These are phyloP conservation scores for Neofusicoccum laricinum DNA, from an alignment of 2,329 filamentous ascomycete genomes.

Conservation along the genomic window DNA sequence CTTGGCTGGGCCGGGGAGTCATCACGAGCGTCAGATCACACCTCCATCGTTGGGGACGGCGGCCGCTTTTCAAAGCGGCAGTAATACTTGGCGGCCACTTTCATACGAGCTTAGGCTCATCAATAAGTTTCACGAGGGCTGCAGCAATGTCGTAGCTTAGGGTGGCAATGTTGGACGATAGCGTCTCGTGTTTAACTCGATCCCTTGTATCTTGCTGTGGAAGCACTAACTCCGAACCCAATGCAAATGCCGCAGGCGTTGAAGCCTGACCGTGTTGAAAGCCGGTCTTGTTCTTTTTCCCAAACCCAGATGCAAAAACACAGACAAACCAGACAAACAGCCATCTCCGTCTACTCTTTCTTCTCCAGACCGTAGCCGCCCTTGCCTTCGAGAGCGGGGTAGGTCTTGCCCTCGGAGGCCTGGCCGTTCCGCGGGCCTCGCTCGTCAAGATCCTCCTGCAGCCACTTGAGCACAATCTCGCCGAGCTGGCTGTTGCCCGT, in stretches of 20 bases:
- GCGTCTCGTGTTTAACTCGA: slow-evolving; percentile 5
- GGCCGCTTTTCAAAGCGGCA: too few relatives aligned
- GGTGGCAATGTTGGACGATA: not conserved
- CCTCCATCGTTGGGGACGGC: too few relatives aligned
- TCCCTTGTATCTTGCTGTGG: slow-evolving; percentile 8
- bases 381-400: slow-evolving; percentile 55
- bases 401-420: slow-evolving; percentile 63
- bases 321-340: not conserved
- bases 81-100: too few relatives aligned
- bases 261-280: slow-evolving; percentile 7
- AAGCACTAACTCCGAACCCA: slow-evolving; percentile 6
- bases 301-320: not conserved
- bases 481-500: slow-evolving; percentile 80
- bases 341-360: not conserved
- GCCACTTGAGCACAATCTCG: slow-evolving; percentile 83
- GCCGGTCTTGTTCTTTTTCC: not conserved
- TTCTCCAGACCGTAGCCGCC: slow-evolving; percentile 57
- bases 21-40: too few relatives aligned
- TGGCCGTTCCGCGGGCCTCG: slow-evolving; percentile 70
- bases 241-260: not conserved
- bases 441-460: slow-evolving; percentile 74
- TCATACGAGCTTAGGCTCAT: too few relatives aligned
- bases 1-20: not conserved
- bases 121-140: not conserved
- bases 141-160: not conserved